phyloP scores from a whole-genome alignment of 2,329 filamentous ascomycete genomes.

The Chaetoscypha palmicola region DNA sequence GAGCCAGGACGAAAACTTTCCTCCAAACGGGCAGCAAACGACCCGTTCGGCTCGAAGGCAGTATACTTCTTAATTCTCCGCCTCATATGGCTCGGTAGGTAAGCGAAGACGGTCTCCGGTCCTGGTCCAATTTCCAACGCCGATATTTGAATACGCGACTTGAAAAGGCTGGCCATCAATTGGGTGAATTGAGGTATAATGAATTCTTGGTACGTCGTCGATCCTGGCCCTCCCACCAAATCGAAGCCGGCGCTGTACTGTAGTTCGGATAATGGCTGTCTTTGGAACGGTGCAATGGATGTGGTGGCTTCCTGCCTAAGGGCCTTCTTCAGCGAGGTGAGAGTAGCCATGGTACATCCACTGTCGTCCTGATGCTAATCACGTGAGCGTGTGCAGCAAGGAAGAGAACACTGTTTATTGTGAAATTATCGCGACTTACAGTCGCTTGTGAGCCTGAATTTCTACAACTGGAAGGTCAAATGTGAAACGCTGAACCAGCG shows the following conservation, averaged over 20 bases:
- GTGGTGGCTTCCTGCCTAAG: constrained; percentile 14
- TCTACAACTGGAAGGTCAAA: too few species aligned
- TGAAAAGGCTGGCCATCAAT: constrained; percentile 31
- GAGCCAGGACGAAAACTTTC: constrained; percentile 38
- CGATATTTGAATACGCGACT: constrained; percentile 39
- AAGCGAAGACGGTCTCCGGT: constrained; percentile 44
- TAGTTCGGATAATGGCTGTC: constrained; percentile 15
- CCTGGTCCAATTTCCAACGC: constrained; percentile 55
- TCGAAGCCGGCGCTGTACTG: constrained; percentile 20
- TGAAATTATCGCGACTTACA: too few species aligned
- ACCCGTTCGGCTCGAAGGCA: constrained; percentile 37
- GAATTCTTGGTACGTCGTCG: constrained; percentile 22
- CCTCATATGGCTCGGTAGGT: constrained; percentile 38
- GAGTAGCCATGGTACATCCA: constrained; percentile 20
- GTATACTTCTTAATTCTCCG: constrained; percentile 42
- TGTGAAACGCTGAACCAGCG: too few species aligned
- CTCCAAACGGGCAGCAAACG: constrained; percentile 39
- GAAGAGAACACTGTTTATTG: too few species aligned
- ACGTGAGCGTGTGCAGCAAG: too few species aligned
- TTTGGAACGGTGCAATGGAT: constrained; percentile 7
- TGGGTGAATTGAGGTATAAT: constrained; percentile 22
- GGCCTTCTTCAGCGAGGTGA: constrained; percentile 15
- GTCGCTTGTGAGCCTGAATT: too few species aligned
- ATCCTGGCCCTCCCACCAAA: constrained; percentile 17
- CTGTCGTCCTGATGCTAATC: too few species aligned